These are phyloP conservation scores for Gossypium bickii DNA, from an alignment of 345 rosid species.

Conservation along the genomic window DNA sequence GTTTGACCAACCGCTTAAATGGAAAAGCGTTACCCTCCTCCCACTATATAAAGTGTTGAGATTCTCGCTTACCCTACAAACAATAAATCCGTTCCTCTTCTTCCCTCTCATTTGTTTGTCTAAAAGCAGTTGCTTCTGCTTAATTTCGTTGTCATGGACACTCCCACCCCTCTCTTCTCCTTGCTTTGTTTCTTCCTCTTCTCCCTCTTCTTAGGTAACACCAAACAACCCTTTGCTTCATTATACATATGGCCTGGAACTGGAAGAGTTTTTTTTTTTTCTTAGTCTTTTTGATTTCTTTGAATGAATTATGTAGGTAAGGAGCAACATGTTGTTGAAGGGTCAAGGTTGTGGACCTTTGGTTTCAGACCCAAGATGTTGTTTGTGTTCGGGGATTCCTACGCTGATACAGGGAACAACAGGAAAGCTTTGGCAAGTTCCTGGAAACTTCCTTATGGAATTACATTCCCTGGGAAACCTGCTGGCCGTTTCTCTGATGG, in stretches of 20 bases:
- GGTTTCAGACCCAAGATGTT: constrained; percentile 37
- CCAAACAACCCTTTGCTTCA: background rate
- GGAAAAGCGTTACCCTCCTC: background rate
- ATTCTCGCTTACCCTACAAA: background rate
- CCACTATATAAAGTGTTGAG: background rate
- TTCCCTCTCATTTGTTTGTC: background rate
- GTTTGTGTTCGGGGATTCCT: constrained; percentile 73
- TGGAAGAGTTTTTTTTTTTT: background rate
- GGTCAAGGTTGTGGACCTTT: constrained; percentile 2
- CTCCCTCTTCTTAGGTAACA: constrained; percentile 4
- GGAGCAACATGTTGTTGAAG: constrained; percentile 5
- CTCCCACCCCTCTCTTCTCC: background rate
- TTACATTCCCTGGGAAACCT: constrained; percentile 61
- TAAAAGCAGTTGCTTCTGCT: background rate
- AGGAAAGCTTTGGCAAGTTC: constrained; percentile 22
- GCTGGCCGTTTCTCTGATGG: constrained; percentile 64
- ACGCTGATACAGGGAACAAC: constrained; percentile 62
- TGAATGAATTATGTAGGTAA: background rate
- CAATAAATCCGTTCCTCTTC: background rate
- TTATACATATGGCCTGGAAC: background rate
- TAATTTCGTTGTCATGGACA: background rate
- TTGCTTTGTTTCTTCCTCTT: constrained; percentile 4
- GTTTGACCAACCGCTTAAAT: background rate
- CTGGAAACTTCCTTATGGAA: constrained; percentile 59
- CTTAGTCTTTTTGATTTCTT: background rate